Base-by-base conservation (phyloP, 345 rosid species). In the Barbarea vulgaris region DNA sequence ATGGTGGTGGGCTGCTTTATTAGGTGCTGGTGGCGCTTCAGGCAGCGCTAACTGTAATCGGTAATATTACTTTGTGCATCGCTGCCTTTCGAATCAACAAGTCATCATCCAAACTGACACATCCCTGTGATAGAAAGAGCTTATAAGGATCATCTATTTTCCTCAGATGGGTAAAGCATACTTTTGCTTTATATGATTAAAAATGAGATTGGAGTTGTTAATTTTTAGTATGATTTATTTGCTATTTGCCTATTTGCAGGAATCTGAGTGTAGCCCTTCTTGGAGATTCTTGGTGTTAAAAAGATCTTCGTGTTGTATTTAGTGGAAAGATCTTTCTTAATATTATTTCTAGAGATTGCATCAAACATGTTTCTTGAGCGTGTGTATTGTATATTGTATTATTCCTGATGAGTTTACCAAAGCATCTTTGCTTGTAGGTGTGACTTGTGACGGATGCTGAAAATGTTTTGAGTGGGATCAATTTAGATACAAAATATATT, bases 1-100 rank as follows among this genome's bases (percentile, higher is more conserved):
- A 56, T 47, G 65, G n/a, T 47, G 65, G n/a, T 72, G 44, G 11
- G 18, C 13, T 68, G 58, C 72, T 18, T 19, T 27, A 46, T 59
- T 68, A 88, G 93, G 93, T 90, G 33, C 68, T 89, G 83, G 93
- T 93, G 44, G 97, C 89, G 69, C 84, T 90, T 77, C 98, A 90
- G 77, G 96, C 85, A 37, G 95, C 91, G 6, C 56, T 94, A 59
- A 94, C 97, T 6, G 91, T 86, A n/a, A 66, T 90, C 12, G 97
- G 99, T 52, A 91, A 91, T 65, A 83, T 83, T 21, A 91, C 97
- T 21, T 76, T 94, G 88, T 88, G 95, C 64, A 72, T 88, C 46
- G 98, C 93, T 42, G 97, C 98, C 69, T 91, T 50, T 82, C 89
- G 92, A 39, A 89, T 91, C 70, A 84, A 78, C 86, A 87, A 82